These are phyloP conservation scores for Brachypodium distachyon DNA, from an alignment of 202 grass and related monocot genomes.

Conservation along the genomic window DNA sequence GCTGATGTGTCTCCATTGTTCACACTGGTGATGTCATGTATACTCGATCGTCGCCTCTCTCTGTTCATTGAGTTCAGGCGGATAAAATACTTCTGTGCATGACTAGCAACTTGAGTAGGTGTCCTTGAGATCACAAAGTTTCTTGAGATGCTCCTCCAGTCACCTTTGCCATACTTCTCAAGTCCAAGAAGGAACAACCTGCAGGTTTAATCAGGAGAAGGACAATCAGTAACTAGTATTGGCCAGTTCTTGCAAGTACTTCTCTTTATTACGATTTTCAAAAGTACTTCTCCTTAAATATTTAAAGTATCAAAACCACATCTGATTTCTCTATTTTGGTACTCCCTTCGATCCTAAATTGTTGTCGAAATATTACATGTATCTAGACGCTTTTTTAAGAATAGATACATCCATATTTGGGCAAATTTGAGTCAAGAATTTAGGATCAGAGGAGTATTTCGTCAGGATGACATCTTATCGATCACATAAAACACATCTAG, in stretches of 20 bases:
- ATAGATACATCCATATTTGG: too few relatives aligned
- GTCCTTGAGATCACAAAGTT: constrained; percentile 99
- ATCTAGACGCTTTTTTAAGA: too few relatives aligned
- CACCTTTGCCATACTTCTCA: constrained; percentile 97
- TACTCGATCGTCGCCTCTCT: constrained; percentile 86
- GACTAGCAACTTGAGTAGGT: constrained; percentile 91
- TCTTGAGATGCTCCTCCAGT: constrained; percentile 95
- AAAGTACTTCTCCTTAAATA: background rate
- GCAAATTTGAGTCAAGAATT: too few relatives aligned
- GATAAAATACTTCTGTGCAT: constrained; percentile 98
- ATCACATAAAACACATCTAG: background rate
- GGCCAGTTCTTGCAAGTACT: too few relatives aligned
- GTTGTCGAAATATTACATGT: too few relatives aligned
- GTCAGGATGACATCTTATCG: background rate
- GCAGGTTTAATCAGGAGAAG: constrained; percentile 9
- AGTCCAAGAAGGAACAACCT: constrained; percentile 96
- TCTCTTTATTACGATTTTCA: too few relatives aligned
- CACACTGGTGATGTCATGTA: constrained; percentile 94
- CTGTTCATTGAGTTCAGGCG: constrained; percentile 93
- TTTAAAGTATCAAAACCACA: background rate
- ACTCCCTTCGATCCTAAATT: too few relatives aligned
- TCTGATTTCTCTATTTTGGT: background rate
- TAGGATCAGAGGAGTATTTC: too few relatives aligned
- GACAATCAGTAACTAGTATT: constrained; percentile 2
- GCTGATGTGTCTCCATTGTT: constrained; percentile 41